Evolutionary conservation across 1,284 basidiomycete species (phyloP), one percentile per base, ranked within the genome.

Genomic region (Peniophora sp.): DNA sequence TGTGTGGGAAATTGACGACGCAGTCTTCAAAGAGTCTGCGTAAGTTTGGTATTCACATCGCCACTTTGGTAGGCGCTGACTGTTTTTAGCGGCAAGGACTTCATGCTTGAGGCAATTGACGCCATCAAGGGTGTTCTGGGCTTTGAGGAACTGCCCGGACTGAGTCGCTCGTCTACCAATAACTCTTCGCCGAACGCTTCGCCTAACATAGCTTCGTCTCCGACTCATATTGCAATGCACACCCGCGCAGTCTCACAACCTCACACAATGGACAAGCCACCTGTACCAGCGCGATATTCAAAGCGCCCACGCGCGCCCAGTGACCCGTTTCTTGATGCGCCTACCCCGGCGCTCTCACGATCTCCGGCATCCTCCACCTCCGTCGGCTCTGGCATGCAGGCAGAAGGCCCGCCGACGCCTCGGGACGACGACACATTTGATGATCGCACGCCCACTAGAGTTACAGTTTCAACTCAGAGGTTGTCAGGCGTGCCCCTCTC

Each of bases 11-110:
- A 72, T 90, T 36, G 88, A 90, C 63, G 87, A 90, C 68, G 86
- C 86, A 32, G 85, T 90, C 25, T 86, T 89, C 68, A 86, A 87
- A 62, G 87, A 90, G 67, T 77, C 87, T 58, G 87, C 84, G 86
- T 88, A 72, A 73, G 86, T 78, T 51, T 43, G 44, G 34, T 22
- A 48, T 52, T 53, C 24, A 47, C 49, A 46, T 44, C 51, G 47
- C 56, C 51, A 51, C 55, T 54, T 52, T 55, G 50, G 46, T 56
- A 51, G 51, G 52, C 36, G 45, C 50, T 52, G 52, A 51, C 24
- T 32, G 47, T 48, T 52, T 36, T 53, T 65, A 89, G 87, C 63
- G 87, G 87, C 53, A 89, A 88, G 68, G 81, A 88, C 58, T 89
- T 90, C 61, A 89, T 90, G 84, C 71, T 85, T 44, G 87, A 89